Base-by-base conservation (phyloP, 2,329 filamentous ascomycete genomes). In the Epichloe festucae region DNA sequence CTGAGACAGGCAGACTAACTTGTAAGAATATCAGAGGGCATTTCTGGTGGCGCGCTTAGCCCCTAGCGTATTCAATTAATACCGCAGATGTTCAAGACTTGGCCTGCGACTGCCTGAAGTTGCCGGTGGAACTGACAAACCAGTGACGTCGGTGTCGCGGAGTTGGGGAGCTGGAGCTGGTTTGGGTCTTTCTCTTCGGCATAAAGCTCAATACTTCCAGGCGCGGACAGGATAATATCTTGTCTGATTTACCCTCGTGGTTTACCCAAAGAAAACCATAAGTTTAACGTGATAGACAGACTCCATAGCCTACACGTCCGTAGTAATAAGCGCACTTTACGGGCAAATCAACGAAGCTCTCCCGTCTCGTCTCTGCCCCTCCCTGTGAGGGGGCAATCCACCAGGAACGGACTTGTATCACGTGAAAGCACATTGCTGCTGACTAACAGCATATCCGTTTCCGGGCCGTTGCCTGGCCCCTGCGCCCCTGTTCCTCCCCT, bases 11-110 rank as follows among this genome's bases (percentile, higher is more conserved):
- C 23, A 27, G 23, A 27, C 23, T 27, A 27, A 27, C 2, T 8
- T 27, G 7, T 27, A 27, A 3, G 3, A 40, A 34, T 27, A 38
- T 11, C 27, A 31, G 10, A 31, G 8, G 4, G 27, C 38, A 42
- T 42, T 49, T 23, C 31, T 31, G 45, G 31, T 44, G 40, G 45
- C 45, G 50, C 50, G 45, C 50, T 46, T 50, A 52, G 27, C 11
- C 38, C 48, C 14, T 27, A 45, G 48, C 41, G 41, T 2, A 17
- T 17, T 15, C 12, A 12, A 15, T 4, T 8, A 17, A n/a, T 15
- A 5, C 10, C 10, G n/a, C 12, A 7, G 17, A 11, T 5, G 15
- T 38, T 14, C 12, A n/a, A 38, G 17, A 31, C 44, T 35, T 35
- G 15, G n/a, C 35, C 14, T 39, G 34, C 11, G 12, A 39, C 21